Evolutionary conservation across 2,329 filamentous ascomycete genomes (phyloP).

Genomic region (Pyrenochaeta sp.): DNA sequence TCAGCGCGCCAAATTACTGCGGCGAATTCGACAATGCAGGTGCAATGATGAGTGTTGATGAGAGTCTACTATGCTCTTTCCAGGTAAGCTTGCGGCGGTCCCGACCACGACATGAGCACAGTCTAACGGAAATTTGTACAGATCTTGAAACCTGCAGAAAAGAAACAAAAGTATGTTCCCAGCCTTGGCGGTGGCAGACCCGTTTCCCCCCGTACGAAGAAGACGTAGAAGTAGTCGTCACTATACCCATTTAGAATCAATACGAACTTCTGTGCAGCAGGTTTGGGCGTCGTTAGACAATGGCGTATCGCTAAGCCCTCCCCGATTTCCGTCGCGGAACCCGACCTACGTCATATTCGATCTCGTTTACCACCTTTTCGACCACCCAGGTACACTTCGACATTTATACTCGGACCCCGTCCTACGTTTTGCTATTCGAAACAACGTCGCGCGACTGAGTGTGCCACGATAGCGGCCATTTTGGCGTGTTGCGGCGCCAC

Average conservation of each 20-base stretch:
- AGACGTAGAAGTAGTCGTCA: conserved; percentile 67
- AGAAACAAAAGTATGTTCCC: conserved; percentile 99
- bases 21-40: conserved; percentile 99
- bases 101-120: not conserved
- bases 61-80: conserved; percentile 98
- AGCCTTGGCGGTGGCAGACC: conserved; percentile 74
- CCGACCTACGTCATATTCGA: conserved; percentile 38
- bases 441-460: conserved; percentile 22
- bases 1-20: conserved; percentile 98
- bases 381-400: conserved; percentile 38
- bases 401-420: conserved; percentile 38
- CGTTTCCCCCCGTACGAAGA: conserved; percentile 75
- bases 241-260: conserved; percentile 47
- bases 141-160: conserved; percentile 99
- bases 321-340: conserved; percentile 41
- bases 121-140: conserved; percentile 51
- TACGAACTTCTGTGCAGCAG: conserved; percentile 72
- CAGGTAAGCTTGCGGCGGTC: conserved; percentile 68
- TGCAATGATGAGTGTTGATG: conserved; percentile 99
- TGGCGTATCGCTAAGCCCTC: conserved; percentile 42
- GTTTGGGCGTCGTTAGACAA: conserved; percentile 88
- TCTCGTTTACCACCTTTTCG: conserved; percentile 45
- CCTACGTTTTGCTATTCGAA: conserved; percentile 29
- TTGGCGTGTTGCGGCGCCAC: conserved; percentile 9
- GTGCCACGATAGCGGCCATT: conserved; percentile 13